Base-by-base conservation (phyloP, 306 rosid genomes). In the Coriaria nepalensis region DNA sequence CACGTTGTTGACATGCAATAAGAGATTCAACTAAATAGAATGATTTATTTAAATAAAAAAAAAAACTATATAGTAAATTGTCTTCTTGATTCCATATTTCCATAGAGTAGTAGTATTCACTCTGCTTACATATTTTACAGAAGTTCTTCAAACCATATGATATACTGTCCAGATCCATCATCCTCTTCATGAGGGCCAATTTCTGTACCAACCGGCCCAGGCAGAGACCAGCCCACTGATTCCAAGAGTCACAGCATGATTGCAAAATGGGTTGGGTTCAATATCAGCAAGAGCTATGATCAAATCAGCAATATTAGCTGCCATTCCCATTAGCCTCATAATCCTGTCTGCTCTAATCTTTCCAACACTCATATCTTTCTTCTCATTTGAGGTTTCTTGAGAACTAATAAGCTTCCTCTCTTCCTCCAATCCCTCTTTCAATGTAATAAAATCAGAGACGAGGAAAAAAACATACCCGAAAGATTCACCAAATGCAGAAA, bases 191-290 rank as follows among this genome's bases (percentile, higher is more conserved):
- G 86, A 68, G 5, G 97, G 97, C 97, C 95, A 90, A 33, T 90
- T 90, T 73, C 95, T 75, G 6, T 85, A 90, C 97, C 97, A 90
- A 59, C 97, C 97, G 65, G 95, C 78, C 97, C 97, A 90, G 43
- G 97, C 97, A 75, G 95, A 90, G 66, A 90, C 95, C 80, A 90
- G 67, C 2, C 97, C 97, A 67, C 95, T 77, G 12, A 90, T 84
- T 6, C 94, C 97, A 65, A 90, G 94, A 43, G 87, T 77, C 10
- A 90, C 59, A 13, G 82, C 59, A 65, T 85, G 97, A 44, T 74
- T 79, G 48, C 95, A 90, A 10, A 90, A 81, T 0, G 94, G 95
- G 9, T 90, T 90, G 5, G 97, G 97, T 15, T 90, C 92, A 61
- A 90, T 81, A 6, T 90, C 97, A 1, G 97, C 97, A 52, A 90